A percentile compares a stretch with the other conserved stretches of the same genome.
phyloP scores from a whole-genome alignment of 805 yeast genomes.

The Wickerhamomyces ciferrii region DNA sequence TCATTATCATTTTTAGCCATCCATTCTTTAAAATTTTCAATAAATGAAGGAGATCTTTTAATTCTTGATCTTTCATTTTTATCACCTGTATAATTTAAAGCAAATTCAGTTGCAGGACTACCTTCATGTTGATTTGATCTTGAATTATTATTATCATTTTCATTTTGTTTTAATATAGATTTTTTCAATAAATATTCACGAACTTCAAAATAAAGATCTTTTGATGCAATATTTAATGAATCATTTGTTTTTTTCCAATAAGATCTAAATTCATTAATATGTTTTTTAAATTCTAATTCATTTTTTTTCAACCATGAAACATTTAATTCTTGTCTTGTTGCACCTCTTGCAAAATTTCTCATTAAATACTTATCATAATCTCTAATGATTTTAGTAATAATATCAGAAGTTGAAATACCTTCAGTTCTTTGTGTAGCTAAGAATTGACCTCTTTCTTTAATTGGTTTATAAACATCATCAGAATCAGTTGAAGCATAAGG shows the following conservation, averaged over 20 bases:
- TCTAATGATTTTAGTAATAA: slow-evolving; percentile 88
- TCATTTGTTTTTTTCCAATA: slow-evolving; percentile 76
- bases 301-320: slow-evolving; percentile 97
- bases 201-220: slow-evolving; percentile 81
- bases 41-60: slow-evolving; percentile 19
- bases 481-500: slow-evolving; percentile 89
- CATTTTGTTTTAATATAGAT: slow-evolving; percentile 18
- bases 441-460: slow-evolving; percentile 86
- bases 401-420: slow-evolving; percentile 93
- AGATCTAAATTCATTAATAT: slow-evolving; percentile 79
- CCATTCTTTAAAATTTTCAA: slow-evolving; percentile 28
- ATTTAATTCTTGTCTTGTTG: slow-evolving; percentile 91
- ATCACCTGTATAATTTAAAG: slow-evolving; percentile 57
- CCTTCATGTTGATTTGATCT: slow-evolving; percentile 13
- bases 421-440: slow-evolving; percentile 94
- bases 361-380: slow-evolving; percentile 95
- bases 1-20: slow-evolving; percentile 24
- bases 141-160: slow-evolving; percentile 10
- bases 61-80: slow-evolving; percentile 25
- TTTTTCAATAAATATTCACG: slow-evolving; percentile 61
- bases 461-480: slow-evolving; percentile 90
- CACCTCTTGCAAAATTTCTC: slow-evolving; percentile 97
- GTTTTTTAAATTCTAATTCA: slow-evolving; percentile 90
- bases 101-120: slow-evolving; percentile 60
- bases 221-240: slow-evolving; percentile 64